Evolutionary conservation across 2,329 filamentous ascomycete genomes (phyloP), one percentile per base, ranked within the genome.

Genomic region (Phyllosticta citrichinensis): DNA sequence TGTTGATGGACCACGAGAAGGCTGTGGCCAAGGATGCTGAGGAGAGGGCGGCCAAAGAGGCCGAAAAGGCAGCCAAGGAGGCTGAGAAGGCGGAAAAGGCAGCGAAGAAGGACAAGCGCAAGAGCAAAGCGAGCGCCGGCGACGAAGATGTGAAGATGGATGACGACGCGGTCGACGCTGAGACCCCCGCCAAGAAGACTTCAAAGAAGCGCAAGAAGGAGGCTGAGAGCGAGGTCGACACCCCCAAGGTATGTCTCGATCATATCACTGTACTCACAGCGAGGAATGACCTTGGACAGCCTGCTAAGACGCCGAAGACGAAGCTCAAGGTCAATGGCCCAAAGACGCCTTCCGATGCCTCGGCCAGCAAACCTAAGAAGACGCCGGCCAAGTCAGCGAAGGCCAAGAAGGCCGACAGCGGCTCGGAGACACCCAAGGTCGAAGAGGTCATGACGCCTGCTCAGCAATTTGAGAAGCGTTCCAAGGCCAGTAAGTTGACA

Each of bases 151-250:
- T 73, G 6, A 72, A 74, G 17, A 74, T 75, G 73, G 73, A 69
- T 51, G 73, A 75, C 35, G 73, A 75, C 33, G 70, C 66, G 33
- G 74, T 68, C 52, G 74, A 73, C 24, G 78, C 77, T 25, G 79
- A 70, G 24, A 73, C 69, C 10, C 59, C 68, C 50, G 63, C 68
- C 20, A 74, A 73, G 68, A 74, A 74, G 63, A 64, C 64, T 3
- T 64, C 69, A 3, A 74, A 73, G 83, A 96, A 96, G 82, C 87
- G 91, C 68, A 96, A 96, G 83, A 87, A 90, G 69, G 80, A 79
- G 22, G 77, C 75, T 1, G 84, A 83, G 50, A 81, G 79, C 63
- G 83, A 86, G 59, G 88, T 85, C 14, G 91, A 95, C 61, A 85
- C 85, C n/a, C 81, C 80, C 24, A 87, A 87, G 74, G 77, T 78